These are phyloP conservation scores for Penicillium carneum DNA, from an alignment of 2,329 filamentous ascomycete genomes.

Conservation along the genomic window DNA sequence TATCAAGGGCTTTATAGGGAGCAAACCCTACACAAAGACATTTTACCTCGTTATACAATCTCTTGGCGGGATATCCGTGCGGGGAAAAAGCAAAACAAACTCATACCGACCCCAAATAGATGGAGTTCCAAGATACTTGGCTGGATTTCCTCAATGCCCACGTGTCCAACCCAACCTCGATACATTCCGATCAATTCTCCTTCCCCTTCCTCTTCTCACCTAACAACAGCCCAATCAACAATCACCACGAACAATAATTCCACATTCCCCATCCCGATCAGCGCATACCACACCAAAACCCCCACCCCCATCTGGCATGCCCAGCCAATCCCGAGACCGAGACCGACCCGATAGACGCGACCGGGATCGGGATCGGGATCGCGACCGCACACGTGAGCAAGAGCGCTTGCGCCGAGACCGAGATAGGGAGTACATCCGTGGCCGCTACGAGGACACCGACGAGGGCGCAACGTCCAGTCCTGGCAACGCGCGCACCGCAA, in stretches of 20 bases:
- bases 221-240: background rate
- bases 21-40: background rate
- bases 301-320: conserved; percentile 7
- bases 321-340: conserved; percentile 29
- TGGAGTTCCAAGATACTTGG: background rate
- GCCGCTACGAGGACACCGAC: conserved; percentile 27
- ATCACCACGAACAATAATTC: conserved; percentile 5
- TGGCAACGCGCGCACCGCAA: conserved; percentile 21
- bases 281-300: conserved; percentile 1
- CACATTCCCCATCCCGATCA: conserved; percentile 7
- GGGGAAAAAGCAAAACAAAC: conserved; percentile 37
- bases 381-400: conserved; percentile 29
- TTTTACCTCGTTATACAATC: background rate
- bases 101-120: background rate
- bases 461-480: conserved; percentile 30
- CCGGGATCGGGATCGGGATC: conserved; percentile 37
- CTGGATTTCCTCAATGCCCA: background rate
- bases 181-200: conserved; percentile 10
- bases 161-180: background rate
- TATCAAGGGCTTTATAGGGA: background rate
- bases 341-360: conserved; percentile 45
- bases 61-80: conserved; percentile 16
- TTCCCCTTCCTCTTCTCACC: background rate
- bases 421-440: conserved; percentile 27
- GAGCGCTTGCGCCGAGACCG: conserved; percentile 27